Evolutionary conservation across 2,329 filamentous ascomycete genomes (phyloP), one percentile per base, ranked within the genome.

Genomic region (Phaeoacremonium minimum): DNA sequence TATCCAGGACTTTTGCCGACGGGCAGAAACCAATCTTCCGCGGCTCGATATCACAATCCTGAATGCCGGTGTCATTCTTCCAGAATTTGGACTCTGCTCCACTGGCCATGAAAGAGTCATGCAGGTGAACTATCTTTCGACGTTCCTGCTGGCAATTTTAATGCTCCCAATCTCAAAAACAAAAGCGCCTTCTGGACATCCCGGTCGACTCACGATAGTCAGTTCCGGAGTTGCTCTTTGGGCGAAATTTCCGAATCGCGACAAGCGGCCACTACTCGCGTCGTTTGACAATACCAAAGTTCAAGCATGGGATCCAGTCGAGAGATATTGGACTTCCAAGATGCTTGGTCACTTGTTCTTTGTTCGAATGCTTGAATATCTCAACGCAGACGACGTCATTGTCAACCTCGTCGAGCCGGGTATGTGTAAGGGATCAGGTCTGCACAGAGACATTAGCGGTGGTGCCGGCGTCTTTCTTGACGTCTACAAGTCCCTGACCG

Each of bases 71-170:
- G 9, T 35, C 13, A 15, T 18, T 17, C 19, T 13, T n/a, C 7
- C 8, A 13, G 15, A 26, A 3, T 5, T 35, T n/a, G 18, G 3
- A 12, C 34, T 19, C 20, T 30, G 28, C 18, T 48, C 53, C 3
- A 67, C 63, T 0, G 7, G 7, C 2, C 48, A 56, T 1, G 72
- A 75, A 41, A 52, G 52, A 19, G 64, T 57, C 4, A 51, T 76
- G 28, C 71, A 69, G 0, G 60, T 66, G 30, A 77, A 77, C 39
- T 70, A 72, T 13, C 58, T 76, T 37, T 65, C 58, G 22, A 73
- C 67, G 0, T 60, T 72, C 15, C 48, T 77, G 3, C 55, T 77
- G 2, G 64, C 58, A 0, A 44, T 72, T 1, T 52, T 73, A 0
- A 38, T 75, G 4, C 46, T 76, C 1, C 71, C 70, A 0, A 64